Conservation (phyloP, 2,329 filamentous ascomycete genomes). For the Ascochyta koolunga region DNA sequence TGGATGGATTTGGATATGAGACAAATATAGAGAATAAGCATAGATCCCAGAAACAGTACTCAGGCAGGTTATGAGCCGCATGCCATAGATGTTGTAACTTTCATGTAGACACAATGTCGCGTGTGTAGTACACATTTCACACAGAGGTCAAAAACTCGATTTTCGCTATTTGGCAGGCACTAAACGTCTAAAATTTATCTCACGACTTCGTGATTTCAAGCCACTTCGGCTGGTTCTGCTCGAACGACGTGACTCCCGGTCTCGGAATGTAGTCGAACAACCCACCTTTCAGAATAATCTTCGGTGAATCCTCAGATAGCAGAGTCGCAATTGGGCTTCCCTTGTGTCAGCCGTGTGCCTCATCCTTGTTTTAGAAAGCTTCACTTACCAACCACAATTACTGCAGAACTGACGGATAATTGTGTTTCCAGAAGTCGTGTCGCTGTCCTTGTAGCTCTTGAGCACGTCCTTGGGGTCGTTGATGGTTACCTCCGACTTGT, state of each 20-base stretch:
- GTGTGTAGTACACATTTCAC: no score
- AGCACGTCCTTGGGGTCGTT: constrained; percentile 27
- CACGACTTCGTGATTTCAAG: constrained; percentile 24
- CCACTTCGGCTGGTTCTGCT: constrained; percentile 32
- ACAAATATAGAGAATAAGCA: no score
- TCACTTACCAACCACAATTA: constrained; percentile 37
- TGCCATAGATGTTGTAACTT: no score
- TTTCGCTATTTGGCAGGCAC: no score
- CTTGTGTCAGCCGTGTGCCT: background rate
- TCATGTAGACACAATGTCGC: no score
- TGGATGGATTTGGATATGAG: no score
- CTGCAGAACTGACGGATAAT: constrained; percentile 38
- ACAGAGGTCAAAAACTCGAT: no score
- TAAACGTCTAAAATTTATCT: background rate
- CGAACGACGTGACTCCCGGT: constrained; percentile 24
- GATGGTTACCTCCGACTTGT: constrained; percentile 27
- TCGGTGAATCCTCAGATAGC: constrained; percentile 17
- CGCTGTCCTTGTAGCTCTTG: constrained; percentile 35
- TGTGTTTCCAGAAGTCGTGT: constrained; percentile 36
- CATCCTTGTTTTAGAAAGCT: background rate
- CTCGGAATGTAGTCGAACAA: constrained; percentile 32
- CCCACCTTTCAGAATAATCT: constrained; percentile 34
- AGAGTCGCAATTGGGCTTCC: constrained; percentile 32
- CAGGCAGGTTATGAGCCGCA: no score
- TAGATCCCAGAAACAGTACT: no score